Conservation (phyloP, 1,139 yeast genomes). For the Magnusiomyces paraingens region DNA sequence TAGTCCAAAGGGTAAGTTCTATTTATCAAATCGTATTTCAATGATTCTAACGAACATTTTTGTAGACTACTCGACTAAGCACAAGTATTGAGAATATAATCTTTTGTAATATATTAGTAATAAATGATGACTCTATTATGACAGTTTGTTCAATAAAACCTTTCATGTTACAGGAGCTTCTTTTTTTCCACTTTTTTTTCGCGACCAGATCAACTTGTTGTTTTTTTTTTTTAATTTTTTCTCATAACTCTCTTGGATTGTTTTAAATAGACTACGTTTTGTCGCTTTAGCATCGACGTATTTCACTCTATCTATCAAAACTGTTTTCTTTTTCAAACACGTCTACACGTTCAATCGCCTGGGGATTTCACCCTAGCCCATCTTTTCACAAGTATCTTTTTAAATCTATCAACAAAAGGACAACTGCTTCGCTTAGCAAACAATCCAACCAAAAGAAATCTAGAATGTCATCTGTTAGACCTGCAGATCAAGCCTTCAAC, state of each 20-base stretch:
- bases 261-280: not conserved
- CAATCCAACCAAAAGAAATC: not conserved
- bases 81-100: slow-evolving; percentile 25
- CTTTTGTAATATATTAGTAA: not conserved
- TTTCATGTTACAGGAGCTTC: not conserved
- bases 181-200: slow-evolving; percentile 4
- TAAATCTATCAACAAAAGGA: no score
- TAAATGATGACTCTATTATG: not conserved
- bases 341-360: not conserved
- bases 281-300: no score
- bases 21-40: not conserved
- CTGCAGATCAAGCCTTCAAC: slow-evolving; percentile 41
- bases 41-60: not conserved
- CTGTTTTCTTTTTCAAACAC: slow-evolving; percentile 1
- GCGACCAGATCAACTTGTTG: not conserved
- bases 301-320: not conserved
- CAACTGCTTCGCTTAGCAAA: no score
- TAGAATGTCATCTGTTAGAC: slow-evolving; percentile 22
- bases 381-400: no score
- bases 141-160: not conserved
- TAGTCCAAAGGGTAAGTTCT: slow-evolving; percentile 53
- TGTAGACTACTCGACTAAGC: slow-evolving; percentile 30
- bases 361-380: not conserved
- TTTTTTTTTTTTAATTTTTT: no score
- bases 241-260: not conserved